Conservation (phyloP, 345 rosid species). For the Iberis pinnata region DNA sequence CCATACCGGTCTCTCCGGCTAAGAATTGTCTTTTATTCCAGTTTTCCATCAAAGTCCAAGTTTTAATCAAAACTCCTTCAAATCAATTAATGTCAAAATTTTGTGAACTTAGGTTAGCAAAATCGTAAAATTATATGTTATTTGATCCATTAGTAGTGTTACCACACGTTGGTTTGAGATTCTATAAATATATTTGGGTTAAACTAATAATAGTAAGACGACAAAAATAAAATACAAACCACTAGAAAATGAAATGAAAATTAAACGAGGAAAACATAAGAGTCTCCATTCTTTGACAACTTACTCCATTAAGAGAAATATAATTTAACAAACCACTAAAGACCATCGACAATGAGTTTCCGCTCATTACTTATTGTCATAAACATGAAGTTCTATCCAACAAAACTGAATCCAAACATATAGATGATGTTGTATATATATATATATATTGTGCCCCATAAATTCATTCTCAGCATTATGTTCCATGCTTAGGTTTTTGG, state of each 20-base stretch:
- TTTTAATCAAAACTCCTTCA: too few species aligned
- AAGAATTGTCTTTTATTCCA: slow-evolving; percentile 11
- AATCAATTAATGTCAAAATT: neutral
- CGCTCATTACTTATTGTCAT: slow-evolving; percentile 82
- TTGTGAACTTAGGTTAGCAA: neutral
- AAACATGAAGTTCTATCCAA: slow-evolving; percentile 95
- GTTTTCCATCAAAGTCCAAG: too few species aligned
- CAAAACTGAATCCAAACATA: slow-evolving; percentile 92
- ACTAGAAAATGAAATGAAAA: too few species aligned
- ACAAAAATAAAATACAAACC: too few species aligned
- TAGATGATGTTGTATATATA: slow-evolving; percentile 73
- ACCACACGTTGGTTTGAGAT: too few species aligned
- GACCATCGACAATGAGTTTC: slow-evolving; percentile 84
- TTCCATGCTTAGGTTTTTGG: slow-evolving; percentile 90
- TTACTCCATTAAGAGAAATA: slow-evolving; percentile 84
- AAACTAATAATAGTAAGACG: too few species aligned
- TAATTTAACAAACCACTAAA: slow-evolving; percentile 94
- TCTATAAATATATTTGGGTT: too few species aligned
- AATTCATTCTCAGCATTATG: slow-evolving; percentile 93
- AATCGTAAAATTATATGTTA: neutral
- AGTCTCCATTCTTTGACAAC: slow-evolving; percentile 30
- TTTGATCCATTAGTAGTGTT: too few species aligned
- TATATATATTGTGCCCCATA: slow-evolving; percentile 94
- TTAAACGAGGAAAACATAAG: too few species aligned
- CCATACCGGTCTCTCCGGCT: too few species aligned